Evolutionary conservation across 331 rosid species (phyloP).

Genomic region (Quercus lobata): DNA sequence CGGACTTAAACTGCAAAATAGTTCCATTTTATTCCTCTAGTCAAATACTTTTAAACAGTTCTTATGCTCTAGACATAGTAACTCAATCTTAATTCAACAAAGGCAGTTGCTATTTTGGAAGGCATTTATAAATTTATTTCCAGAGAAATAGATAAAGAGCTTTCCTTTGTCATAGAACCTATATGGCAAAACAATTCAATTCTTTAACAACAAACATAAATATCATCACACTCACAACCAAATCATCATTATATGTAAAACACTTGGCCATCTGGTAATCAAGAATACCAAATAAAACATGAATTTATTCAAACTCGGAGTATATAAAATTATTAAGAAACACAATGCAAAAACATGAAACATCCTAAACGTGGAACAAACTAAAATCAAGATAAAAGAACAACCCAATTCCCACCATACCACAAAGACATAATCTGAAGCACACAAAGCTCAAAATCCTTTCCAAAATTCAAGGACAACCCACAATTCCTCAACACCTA

Average conservation of each 20-base stretch:
- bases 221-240: background rate
- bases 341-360: background rate
- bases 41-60: too few relatives aligned
- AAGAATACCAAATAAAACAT: background rate
- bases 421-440: conserved; percentile 2
- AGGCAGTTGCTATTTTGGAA: too few relatives aligned
- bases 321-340: background rate
- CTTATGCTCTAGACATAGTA: too few relatives aligned
- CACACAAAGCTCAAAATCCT: background rate
- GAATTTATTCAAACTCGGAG: background rate
- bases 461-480: background rate
- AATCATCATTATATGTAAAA: background rate
- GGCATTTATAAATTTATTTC: too few relatives aligned
- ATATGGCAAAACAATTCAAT: background rate
- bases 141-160: too few relatives aligned
- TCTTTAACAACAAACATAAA: background rate
- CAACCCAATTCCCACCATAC: background rate
- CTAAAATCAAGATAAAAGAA: background rate
- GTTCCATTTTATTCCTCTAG: too few relatives aligned
- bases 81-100: too few relatives aligned
- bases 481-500: background rate
- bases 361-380: background rate
- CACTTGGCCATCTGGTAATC: background rate
- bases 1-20: too few relatives aligned
- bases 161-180: too few relatives aligned